Evolutionary conservation across 345 rosid genomes (phyloP).

Genomic region (Rhizophora mangle): DNA sequence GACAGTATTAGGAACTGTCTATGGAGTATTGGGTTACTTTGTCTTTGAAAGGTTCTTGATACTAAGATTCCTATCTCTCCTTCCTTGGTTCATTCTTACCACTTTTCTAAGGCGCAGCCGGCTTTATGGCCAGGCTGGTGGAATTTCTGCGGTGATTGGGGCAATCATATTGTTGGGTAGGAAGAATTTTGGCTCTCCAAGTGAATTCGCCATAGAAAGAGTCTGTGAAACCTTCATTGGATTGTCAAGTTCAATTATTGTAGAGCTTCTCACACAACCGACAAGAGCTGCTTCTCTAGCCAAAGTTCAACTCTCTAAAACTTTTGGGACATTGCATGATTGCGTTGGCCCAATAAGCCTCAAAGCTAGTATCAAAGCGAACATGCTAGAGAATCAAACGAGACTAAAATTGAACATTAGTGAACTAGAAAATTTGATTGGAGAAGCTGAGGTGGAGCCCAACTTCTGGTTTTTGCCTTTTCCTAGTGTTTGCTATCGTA

Average conservation of each 20-base stretch:
- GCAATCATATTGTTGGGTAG: slow-evolving; percentile 78
- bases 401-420: slow-evolving; percentile 40
- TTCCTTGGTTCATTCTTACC: slow-evolving; percentile 83
- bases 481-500: slow-evolving; percentile 51
- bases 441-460: slow-evolving; percentile 84
- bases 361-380: slow-evolving; percentile 25
- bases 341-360: slow-evolving; percentile 44
- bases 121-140: slow-evolving; percentile 89
- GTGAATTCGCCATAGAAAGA: slow-evolving; percentile 83
- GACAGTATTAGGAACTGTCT: slow-evolving; percentile 81
- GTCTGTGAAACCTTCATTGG: slow-evolving; percentile 84
- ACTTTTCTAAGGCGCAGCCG: slow-evolving; percentile 60
- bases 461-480: slow-evolving; percentile 83
- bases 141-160: slow-evolving; percentile 74
- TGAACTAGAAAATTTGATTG: slow-evolving; percentile 49
- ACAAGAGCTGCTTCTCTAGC: slow-evolving; percentile 71
- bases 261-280: slow-evolving; percentile 61
- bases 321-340: slow-evolving; percentile 40
- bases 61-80: slow-evolving; percentile 63
- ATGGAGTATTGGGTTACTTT: slow-evolving; percentile 80
- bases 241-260: slow-evolving; percentile 59
- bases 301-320: slow-evolving; percentile 46
- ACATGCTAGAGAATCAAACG: slow-evolving; percentile 42
- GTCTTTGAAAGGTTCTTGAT: slow-evolving; percentile 63
- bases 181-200: slow-evolving; percentile 67